Base-by-base conservation (phyloP, 129 eudicot species). In the Artemisia tridentata region DNA sequence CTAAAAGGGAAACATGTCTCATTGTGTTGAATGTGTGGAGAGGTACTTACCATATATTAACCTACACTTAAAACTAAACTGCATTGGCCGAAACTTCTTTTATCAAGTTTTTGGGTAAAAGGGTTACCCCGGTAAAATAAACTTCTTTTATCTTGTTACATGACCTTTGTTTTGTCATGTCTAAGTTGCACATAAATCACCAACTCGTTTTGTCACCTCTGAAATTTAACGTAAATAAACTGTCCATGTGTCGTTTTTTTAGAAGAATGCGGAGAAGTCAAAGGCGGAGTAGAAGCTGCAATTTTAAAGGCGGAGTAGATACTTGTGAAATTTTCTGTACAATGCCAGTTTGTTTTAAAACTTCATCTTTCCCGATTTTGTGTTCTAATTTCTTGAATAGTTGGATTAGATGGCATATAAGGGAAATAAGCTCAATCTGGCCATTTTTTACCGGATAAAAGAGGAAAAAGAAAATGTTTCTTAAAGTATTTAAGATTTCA, bases 231-330 rank as follows among this genome's bases (percentile, higher is more conserved):
- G 0, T 11, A 46, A 65, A 16, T 18, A 12, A 54, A 72, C 38
- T 53, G 4, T 13, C 49, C 14, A 23, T 53, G 29, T 60, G 27
- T 73, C 53, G 21, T 62, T 53, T 56, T 74, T 71, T 71, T 77
- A 87, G 87, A 87, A 80, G 80, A 71, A 65, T 2, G 86, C 84
- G 11, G 50, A 79, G 61, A 61, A 74, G 66, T 72, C 58, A 47
- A 56, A 79, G 48, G 55, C 38, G 7, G 51, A 78, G 7, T 81
- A 66, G 75, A 27, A 68, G 57, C 2, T 41, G 76, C 43, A 16
- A 27, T 17, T 25, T 41, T 34, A 63, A 43, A 50, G 58, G 56
- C 81, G 18, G 49, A 43, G 66, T 65, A 19, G 46, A 66, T 31
- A 41, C 9, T 54, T 65, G 68, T 3, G 67, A 41, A 38, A 61